These are phyloP conservation scores for Rhizophagus clarus DNA, from an alignment of 192 early-diverging fungal genomes.

Conservation along the genomic window DNA sequence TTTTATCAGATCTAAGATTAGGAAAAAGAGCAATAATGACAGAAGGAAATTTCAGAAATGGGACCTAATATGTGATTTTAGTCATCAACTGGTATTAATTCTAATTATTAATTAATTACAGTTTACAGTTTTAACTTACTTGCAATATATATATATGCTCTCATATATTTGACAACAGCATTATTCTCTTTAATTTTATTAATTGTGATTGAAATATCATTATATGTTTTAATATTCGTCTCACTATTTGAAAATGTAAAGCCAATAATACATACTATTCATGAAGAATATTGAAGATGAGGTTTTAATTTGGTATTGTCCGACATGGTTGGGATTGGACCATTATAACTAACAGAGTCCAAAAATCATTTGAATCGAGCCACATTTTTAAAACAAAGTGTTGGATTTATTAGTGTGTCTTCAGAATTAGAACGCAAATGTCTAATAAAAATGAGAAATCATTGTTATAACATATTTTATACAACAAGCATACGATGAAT, in stretches of 20 bases:
- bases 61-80: neutral
- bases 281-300: neutral
- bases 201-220: too few species aligned
- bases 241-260: neutral
- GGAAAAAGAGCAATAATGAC: neutral
- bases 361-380: constrained; percentile 2
- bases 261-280: neutral
- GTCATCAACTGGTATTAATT: neutral
- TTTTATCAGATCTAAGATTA: neutral
- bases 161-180: neutral
- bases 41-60: neutral
- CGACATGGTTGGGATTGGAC: neutral
- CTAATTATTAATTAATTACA: neutral
- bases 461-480: too few species aligned
- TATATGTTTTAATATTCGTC: too few species aligned
- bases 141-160: neutral
- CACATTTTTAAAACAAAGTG: neutral
- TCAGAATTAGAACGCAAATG: too few species aligned
- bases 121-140: too few species aligned
- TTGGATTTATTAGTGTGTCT: neutral
- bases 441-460: too few species aligned
- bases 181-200: constrained; percentile 1
- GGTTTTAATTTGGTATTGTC: neutral
- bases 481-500: too few species aligned
- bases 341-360: neutral